Conservation (phyloP, 2,329 filamentous ascomycete genomes). For the Fusarium heterosporum region DNA sequence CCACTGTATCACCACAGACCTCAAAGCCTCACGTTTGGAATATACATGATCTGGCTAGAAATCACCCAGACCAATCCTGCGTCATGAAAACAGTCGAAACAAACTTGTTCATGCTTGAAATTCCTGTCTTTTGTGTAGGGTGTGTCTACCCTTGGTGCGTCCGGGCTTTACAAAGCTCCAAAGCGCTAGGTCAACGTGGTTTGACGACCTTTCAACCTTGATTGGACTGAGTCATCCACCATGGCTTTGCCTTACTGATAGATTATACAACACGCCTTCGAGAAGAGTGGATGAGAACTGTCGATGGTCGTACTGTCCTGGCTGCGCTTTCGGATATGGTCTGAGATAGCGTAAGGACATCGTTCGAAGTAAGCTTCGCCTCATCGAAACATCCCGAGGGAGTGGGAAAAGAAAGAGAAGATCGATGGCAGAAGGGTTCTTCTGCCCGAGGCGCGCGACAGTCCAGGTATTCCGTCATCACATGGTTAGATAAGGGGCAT, state of each 20-base stretch:
- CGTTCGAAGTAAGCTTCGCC: conserved; percentile 1
- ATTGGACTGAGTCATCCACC: background rate
- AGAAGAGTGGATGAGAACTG: background rate
- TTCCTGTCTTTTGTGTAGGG: background rate
- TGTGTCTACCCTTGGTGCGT: conserved; percentile 3
- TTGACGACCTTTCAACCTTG: conserved; percentile 15
- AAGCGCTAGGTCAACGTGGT: background rate
- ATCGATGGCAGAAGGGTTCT: background rate
- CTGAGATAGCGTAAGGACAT: background rate
- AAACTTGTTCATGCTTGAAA: conserved; percentile 16
- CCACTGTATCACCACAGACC: background rate
- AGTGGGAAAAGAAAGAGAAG: background rate
- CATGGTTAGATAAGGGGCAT: background rate
- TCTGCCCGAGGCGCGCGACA: background rate
- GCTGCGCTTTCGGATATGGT: background rate
- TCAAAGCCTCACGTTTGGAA: conserved; percentile 2
- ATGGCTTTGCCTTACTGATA: background rate
- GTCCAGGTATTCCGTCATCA: background rate
- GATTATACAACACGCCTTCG: background rate
- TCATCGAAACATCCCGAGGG: background rate
- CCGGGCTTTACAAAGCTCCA: conserved; percentile 2
- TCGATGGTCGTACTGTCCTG: background rate
- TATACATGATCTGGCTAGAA: background rate
- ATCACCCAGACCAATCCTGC: background rate
- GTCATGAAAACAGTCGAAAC: background rate